Percentiles rank a stretch among this genome's conserved stretches.
phyloP scores from a whole-genome alignment of 1,139 yeast genomes.

The Dujonia santamariae region DNA sequence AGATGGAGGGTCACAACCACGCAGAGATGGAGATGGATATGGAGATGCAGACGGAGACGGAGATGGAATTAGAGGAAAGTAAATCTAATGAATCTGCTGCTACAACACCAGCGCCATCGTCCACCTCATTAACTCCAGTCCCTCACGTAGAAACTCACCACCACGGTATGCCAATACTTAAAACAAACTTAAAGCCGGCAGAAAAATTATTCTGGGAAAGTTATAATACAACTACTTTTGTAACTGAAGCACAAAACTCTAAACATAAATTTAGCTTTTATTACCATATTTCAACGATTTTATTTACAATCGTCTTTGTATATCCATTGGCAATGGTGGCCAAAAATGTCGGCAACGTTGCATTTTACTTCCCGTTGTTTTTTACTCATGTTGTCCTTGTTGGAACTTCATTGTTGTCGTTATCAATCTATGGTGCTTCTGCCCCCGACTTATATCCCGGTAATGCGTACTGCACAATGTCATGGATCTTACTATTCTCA shows the following conservation, averaged over 20 bases:
- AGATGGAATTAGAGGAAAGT: not conserved
- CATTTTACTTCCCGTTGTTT: conserved; percentile 57
- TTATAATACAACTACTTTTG: conserved; percentile 79
- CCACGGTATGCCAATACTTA: conserved; percentile 77
- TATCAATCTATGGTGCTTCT: conserved; percentile 57
- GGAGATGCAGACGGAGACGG: conserved; percentile 4
- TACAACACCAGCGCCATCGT: not conserved
- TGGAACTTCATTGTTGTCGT: conserved; percentile 51
- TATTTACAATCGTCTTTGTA: conserved; percentile 47
- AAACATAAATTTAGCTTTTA: conserved; percentile 54
- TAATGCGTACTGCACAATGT: conserved; percentile 69
- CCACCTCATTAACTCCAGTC: conserved; percentile 23
- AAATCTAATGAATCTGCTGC: conserved; percentile 2
- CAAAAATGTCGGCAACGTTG: conserved; percentile 50
- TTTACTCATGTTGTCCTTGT: conserved; percentile 47
- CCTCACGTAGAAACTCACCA: conserved; percentile 53
- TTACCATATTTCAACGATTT: conserved; percentile 51
- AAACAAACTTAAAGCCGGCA: conserved; percentile 65
- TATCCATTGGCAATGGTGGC: conserved; percentile 73
- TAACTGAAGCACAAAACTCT: conserved; percentile 47
- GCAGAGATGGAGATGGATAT: conserved; percentile 1
- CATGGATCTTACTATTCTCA: conserved; percentile 54
- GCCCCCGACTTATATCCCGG: conserved; percentile 71
- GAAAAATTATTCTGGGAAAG: conserved; percentile 76
- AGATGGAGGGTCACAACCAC: not conserved